phyloP scores from a whole-genome alignment of 2,329 filamentous ascomycete genomes.

The Alternaria triticina region DNA sequence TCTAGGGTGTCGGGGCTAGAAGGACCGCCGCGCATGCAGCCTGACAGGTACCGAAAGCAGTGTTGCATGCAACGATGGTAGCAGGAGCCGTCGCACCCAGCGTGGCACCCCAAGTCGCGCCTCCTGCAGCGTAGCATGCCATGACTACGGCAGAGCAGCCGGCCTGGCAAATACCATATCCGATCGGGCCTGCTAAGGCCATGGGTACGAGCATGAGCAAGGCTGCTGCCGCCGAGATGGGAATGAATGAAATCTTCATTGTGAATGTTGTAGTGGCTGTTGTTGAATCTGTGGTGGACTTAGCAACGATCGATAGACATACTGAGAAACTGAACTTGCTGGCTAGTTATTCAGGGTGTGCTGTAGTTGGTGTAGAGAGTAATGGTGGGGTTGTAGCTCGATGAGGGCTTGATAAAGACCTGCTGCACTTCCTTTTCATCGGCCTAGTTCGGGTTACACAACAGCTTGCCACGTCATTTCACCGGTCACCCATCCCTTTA shows the following conservation, averaged over 20 bases:
- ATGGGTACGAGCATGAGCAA: not conserved
- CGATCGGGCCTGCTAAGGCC: conserved; percentile 37
- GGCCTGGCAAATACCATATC: conserved; percentile 57
- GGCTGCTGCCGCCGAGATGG: not conserved
- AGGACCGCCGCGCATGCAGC: conserved; percentile 52
- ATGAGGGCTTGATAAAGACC: not conserved
- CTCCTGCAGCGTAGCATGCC: conserved; percentile 56
- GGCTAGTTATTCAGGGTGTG: not conserved
- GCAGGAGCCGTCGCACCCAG: conserved; percentile 49
- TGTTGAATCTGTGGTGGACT: not conserved
- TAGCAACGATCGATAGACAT: not conserved
- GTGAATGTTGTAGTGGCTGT: not conserved
- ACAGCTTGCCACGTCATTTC: not conserved
- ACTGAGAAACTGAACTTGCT: not conserved
- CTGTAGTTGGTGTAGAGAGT: not conserved
- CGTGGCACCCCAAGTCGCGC: conserved; percentile 52
- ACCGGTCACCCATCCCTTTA: not conserved
- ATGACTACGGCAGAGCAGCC: conserved; percentile 55
- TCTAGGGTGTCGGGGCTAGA: conserved; percentile 42
- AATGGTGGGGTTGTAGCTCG: not conserved
- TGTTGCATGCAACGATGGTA: conserved; percentile 54
- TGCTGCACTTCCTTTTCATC: not conserved
- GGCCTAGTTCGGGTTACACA: not conserved
- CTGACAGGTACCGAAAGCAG: conserved; percentile 54
- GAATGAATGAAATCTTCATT: not conserved